Conservation (phyloP, 1,284 basidiomycete species). For the Sporisorium iseilematis-ciliati region DNA sequence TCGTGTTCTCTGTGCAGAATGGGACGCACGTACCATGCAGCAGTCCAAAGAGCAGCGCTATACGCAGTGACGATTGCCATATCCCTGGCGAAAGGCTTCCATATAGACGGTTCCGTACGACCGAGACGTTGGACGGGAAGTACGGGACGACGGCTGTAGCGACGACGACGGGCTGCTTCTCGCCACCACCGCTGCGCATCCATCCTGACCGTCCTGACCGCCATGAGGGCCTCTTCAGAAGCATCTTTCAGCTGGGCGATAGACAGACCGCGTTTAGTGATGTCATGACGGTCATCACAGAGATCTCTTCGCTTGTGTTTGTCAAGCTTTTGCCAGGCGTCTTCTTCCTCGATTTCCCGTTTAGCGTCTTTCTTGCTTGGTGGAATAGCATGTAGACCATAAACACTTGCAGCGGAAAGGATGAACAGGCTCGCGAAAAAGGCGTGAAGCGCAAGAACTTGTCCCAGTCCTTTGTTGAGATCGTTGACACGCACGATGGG, state of each 20-base stretch:
- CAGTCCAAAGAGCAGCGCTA: too few species aligned
- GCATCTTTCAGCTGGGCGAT: not conserved
- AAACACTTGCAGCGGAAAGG: too few species aligned
- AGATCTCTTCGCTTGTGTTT: not conserved
- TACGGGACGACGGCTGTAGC: not conserved
- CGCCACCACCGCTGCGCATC: not conserved
- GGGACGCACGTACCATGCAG: not conserved
- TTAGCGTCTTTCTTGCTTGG: too few species aligned
- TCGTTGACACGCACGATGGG: too few species aligned
- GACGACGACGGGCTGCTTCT: too few species aligned
- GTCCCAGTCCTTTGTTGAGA: too few species aligned
- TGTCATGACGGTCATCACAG: not conserved
- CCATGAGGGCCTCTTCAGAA: not conserved
- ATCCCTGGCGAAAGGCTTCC: not conserved
- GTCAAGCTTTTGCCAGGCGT: not conserved
- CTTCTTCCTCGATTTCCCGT: too few species aligned
- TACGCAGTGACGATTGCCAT: not conserved
- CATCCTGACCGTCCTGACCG: not conserved
- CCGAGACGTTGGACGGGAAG: slow-evolving; percentile 4
- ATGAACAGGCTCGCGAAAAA: too few species aligned
- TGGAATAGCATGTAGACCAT: too few species aligned
- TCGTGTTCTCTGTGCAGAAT: not conserved
- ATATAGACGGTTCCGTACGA: not conserved
- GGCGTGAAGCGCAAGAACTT: too few species aligned
- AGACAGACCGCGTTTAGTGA: not conserved